Conservation (phyloP, 2,329 filamentous ascomycete species). For the Lecanoromycetidae sp. region DNA sequence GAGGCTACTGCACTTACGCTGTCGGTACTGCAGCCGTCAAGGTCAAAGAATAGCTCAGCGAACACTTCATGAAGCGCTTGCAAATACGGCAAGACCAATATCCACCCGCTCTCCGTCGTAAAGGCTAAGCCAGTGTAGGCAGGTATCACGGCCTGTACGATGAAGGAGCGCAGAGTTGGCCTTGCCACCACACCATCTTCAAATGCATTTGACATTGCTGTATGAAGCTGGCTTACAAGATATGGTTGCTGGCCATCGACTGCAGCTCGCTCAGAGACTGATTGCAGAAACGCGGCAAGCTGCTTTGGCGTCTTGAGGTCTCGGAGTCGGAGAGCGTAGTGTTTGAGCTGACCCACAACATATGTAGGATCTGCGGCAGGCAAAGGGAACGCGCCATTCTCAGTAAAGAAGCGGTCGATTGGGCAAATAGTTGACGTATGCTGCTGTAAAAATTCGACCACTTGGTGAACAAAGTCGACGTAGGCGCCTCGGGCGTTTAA, state of each 20-base stretch:
- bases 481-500: slow-evolving; percentile 35
- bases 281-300: slow-evolving; percentile 47
- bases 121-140: slow-evolving; percentile 43
- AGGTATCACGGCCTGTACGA: slow-evolving; percentile 45
- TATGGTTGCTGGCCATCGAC: slow-evolving; percentile 46
- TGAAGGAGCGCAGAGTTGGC: slow-evolving; percentile 38
- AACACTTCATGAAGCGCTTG: slow-evolving; percentile 35
- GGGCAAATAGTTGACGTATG: slow-evolving; percentile 44
- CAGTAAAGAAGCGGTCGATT: slow-evolving; percentile 48
- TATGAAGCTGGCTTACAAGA: slow-evolving; percentile 41
- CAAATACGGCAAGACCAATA: slow-evolving; percentile 42
- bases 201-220: slow-evolving; percentile 35
- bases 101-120: slow-evolving; percentile 31
- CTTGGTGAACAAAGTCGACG: slow-evolving; percentile 48
- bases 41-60: slow-evolving; percentile 33
- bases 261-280: slow-evolving; percentile 46
- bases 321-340: slow-evolving; percentile 44
- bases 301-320: slow-evolving; percentile 40
- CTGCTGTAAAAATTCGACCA: slow-evolving; percentile 49
- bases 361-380: slow-evolving; percentile 49
- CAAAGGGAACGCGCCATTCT: slow-evolving; percentile 48
- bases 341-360: slow-evolving; percentile 48
- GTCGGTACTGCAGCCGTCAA: slow-evolving; percentile 31
- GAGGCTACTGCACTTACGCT: slow-evolving; percentile 28
- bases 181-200: slow-evolving; percentile 31